phyloP scores from a whole-genome alignment of 2,329 filamentous ascomycete genomes.

The Ceratocystis albifundus region DNA sequence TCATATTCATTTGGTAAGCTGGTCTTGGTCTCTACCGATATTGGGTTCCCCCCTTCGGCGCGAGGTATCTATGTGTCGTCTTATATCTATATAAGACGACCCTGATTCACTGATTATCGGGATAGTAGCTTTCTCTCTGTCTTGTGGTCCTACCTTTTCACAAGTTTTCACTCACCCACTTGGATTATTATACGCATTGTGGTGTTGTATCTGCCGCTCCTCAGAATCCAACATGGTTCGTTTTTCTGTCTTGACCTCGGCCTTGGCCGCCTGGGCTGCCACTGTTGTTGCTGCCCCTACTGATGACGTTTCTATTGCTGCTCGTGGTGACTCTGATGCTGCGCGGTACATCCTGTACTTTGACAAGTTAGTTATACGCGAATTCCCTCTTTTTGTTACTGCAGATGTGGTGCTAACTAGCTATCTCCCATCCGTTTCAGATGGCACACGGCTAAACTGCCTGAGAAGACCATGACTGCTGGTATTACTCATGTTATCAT shows the following conservation, averaged over 20 bases:
- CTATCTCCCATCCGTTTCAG: no score
- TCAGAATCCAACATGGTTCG: not conserved
- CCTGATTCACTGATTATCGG: not conserved
- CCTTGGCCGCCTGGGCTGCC: not conserved
- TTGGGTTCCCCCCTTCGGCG: no score
- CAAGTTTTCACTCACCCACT: not conserved
- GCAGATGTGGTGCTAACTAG: no score
- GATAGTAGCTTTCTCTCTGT: not conserved
- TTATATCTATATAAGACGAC: not conserved
- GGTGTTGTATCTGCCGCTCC: not conserved
- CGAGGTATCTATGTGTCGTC: no score
- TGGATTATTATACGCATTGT: not conserved
- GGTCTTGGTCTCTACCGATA: no score
- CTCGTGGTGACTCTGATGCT: not conserved
- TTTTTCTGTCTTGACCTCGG: not conserved
- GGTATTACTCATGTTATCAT: no score
- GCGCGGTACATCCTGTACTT: not conserved
- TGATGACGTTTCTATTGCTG: not conserved
- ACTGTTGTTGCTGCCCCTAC: not conserved
- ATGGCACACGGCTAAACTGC: no score
- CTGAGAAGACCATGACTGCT: no score
- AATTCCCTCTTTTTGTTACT: constrained; percentile 30
- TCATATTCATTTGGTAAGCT: no score
- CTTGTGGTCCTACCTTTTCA: not conserved
- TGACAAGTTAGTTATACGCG: not conserved